A percentile compares a stretch with the other conserved stretches of the same genome.
Conservation (phyloP, 2,329 filamentous ascomycete species). For the Ceratocystis ficicola region DNA sequence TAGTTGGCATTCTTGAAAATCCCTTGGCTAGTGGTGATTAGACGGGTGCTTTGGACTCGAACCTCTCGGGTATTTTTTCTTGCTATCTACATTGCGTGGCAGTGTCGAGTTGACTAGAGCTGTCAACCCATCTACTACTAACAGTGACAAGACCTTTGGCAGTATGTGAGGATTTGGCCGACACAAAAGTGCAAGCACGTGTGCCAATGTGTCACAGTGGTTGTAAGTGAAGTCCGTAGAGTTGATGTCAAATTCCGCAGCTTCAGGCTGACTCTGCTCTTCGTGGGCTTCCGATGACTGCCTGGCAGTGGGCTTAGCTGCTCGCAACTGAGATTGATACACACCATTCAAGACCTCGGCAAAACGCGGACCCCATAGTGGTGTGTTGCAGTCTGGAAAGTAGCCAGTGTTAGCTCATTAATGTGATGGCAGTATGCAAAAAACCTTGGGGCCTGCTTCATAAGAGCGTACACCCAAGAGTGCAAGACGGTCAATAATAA, state of each 20-base stretch:
- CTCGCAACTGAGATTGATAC: conserved; percentile 8
- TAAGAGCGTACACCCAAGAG: neutral
- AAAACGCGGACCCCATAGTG: conserved; percentile 28
- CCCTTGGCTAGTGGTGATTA: neutral
- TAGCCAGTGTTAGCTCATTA: conserved; percentile 13
- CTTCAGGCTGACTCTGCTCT: conserved; percentile 1
- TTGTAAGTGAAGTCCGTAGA: conserved; percentile 36
- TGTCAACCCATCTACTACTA: conserved; percentile 70
- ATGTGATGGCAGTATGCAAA: neutral
- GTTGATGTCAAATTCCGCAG: conserved; percentile 15
- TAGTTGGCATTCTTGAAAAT: neutral
- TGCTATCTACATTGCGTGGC: conserved; percentile 43
- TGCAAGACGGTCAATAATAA: neutral
- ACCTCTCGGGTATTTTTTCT: conserved; percentile 34
- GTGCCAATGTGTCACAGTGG: conserved; percentile 48
- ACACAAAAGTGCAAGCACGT: conserved; percentile 62
- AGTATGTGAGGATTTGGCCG: conserved; percentile 54
- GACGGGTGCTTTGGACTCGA: neutral
- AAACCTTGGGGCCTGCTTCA: neutral
- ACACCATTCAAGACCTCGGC: conserved; percentile 22
- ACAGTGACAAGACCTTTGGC: conserved; percentile 48
- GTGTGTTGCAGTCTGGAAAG: conserved; percentile 38
- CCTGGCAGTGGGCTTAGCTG: neutral
- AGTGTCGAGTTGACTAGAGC: conserved; percentile 66
- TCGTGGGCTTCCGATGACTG: neutral